Evolutionary conservation across 2,329 filamentous ascomycete species (phyloP).

Genomic region (Huntiella savannae): DNA sequence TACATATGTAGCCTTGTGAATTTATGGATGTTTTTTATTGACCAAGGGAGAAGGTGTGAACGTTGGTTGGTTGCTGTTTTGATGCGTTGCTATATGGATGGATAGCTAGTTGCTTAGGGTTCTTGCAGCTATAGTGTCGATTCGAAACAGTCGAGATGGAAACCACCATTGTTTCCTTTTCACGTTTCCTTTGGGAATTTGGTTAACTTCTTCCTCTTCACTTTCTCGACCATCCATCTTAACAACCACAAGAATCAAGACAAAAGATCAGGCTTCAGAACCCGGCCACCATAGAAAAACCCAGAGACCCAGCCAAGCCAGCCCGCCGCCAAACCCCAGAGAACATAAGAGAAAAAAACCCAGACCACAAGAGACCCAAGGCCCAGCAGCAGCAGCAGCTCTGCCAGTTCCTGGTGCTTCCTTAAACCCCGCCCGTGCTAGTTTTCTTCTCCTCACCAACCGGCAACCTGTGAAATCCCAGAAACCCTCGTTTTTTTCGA

Average conservation of each 20-base stretch:
- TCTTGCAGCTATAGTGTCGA: too few relatives aligned
- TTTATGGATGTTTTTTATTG: too few relatives aligned
- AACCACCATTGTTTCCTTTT: background rate
- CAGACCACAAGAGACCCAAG: background rate
- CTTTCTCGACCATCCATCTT: background rate
- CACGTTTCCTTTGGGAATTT: background rate
- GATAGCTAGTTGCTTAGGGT: too few relatives aligned
- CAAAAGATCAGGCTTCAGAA: background rate
- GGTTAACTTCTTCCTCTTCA: background rate
- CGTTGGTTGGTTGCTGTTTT: too few relatives aligned
- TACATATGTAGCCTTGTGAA: too few relatives aligned
- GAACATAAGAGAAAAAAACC: background rate
- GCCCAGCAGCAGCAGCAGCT: background rate
- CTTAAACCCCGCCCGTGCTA: conserved; percentile 11
- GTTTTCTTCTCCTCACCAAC: conserved; percentile 12
- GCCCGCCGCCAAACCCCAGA: background rate
- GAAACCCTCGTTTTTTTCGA: conserved; percentile 6
- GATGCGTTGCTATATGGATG: too few relatives aligned
- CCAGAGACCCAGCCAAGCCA: background rate
- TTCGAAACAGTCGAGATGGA: too few relatives aligned
- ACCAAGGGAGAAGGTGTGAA: too few relatives aligned
- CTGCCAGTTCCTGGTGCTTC: conserved; percentile 7
- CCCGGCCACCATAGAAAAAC: background rate
- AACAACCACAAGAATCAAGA: background rate
- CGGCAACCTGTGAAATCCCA: conserved; percentile 10